phyloP scores from a whole-genome alignment of 2,329 filamentous ascomycete genomes.

The Fulvia fulva region DNA sequence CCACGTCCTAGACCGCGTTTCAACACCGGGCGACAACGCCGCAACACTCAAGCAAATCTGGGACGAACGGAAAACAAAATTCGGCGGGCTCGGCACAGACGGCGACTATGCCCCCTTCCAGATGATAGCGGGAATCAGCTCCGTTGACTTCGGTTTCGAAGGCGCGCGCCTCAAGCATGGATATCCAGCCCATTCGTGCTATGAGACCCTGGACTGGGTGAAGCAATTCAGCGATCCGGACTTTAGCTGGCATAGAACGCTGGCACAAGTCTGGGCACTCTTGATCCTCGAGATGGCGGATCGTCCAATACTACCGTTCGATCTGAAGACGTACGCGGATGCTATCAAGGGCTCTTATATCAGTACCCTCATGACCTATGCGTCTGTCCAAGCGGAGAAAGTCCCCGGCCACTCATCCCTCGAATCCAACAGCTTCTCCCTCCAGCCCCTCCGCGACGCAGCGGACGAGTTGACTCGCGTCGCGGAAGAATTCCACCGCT shows the following conservation, averaged over 20 bases:
- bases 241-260: slow-evolving; percentile 73
- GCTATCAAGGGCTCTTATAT: slow-evolving; percentile 60
- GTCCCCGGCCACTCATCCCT: slow-evolving; percentile 33
- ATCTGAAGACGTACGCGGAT: slow-evolving; percentile 68
- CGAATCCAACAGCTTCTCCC: slow-evolving; percentile 40
- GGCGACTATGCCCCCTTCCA: slow-evolving; percentile 90
- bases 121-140: slow-evolving; percentile 82
- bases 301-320: slow-evolving; percentile 75
- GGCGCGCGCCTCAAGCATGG: slow-evolving; percentile 48
- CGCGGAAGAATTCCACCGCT: slow-evolving; percentile 65
- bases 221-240: slow-evolving; percentile 69
- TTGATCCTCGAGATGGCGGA: slow-evolving; percentile 84
- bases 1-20: slow-evolving; percentile 69
- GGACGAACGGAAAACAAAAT: slow-evolving; percentile 58
- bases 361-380: slow-evolving; percentile 61
- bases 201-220: slow-evolving; percentile 89
- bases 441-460: slow-evolving; percentile 61
- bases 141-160: slow-evolving; percentile 76
- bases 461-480: slow-evolving; percentile 57
- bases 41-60: slow-evolving; percentile 68
- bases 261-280: slow-evolving; percentile 75
- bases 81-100: slow-evolving; percentile 67
- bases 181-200: slow-evolving; percentile 76
- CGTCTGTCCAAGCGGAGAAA: slow-evolving; percentile 30
- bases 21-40: slow-evolving; percentile 66